Evolutionary conservation across 495 filamentous ascomycete species (phyloP), one percentile per base, ranked within the genome.

Genomic region (Penicillium longicatenatum): DNA sequence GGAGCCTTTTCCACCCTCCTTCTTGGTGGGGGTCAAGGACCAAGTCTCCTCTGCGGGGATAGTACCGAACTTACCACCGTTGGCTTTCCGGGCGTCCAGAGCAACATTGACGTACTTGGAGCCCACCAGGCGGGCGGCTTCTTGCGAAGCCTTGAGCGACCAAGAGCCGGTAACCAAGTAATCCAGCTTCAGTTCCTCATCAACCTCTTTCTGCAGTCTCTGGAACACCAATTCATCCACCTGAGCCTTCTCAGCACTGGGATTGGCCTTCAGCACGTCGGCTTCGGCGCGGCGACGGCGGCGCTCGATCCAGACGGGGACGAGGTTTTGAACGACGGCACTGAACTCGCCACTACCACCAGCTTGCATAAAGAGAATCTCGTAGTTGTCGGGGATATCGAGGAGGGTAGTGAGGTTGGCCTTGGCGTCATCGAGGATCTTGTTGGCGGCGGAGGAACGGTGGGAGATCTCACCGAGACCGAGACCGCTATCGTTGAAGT

Each of bases 111-210:
- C 86, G 58, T 90, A 80, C 67, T 89, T 83, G 8, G 85, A 74
- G 5, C 93, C 93, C 0, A 95, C 69, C 3, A 98, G 72, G 37
- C 91, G 79, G 22, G 77, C 75, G 22, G 91, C 92, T 72, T 97
- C 93, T 71, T 93, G 88, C 43, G 83, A 87, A n/a, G 92, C 92
- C 73, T 98, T 97, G 59, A 90, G 79, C 29, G 89, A 93, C 93
- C 94, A 96, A n/a, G 70, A 73, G 56, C 93, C 93, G 37, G 94
- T 96, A 35, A 97, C 88, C 17, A 97, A 78, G 70, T 98, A 98
- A 70, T 97, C 94, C 19, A 94, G 70, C 69, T 85, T 87, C 67
- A 96, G 69, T 39, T 89, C 83, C 39, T 83, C 71, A 47, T 85
- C 76, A 1, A 91, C 78, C 45, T 85, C 83, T 62, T 82, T 82